Evolutionary conservation across 352 stramenopile species (phyloP), one percentile per base, ranked within the genome.

Genomic region (Pythium dissotocum): DNA sequence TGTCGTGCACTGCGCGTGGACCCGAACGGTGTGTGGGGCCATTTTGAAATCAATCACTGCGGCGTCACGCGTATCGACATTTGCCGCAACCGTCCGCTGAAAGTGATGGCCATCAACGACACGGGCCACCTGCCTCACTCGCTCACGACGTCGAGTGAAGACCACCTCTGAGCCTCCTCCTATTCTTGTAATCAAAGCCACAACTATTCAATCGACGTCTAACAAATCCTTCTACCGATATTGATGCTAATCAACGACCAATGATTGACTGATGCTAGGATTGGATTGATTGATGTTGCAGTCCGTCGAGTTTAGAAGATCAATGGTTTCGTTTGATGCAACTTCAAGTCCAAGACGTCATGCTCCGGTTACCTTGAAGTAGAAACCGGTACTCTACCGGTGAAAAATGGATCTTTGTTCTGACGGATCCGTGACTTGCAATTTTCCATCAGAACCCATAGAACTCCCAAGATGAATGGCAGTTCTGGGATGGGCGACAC

Each of bases 11-110:
- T 95, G 53, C 79, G 83, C 13, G 77, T 93, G 16, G 72, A 78
- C 24, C 72, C 87, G 14, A 58, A 71, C 12, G 83, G 79, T 14
- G 81, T 80, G 9, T 95, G 87, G 87, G 85, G 85, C 33, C 82
- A 91, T 63, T 90, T 95, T 53, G 87, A 93, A 71, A 93, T 95
- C 71, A 93, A 95, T 59, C 85, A 95, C 63, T 95, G 87, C 66
- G 72, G 85, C 65, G 76, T 95, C 69, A 91, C 87, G 28, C 83
- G 85, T 32, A 86, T 95, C 52, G 85, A 93, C 46, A 70, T 93
- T 14, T 88, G 81, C 58, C 73, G 70, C 46, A 84, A 89, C 71
- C 79, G 79, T 3, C 81, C 83, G 18, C 77, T 88, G 24, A 94
- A 94, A 70, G 75, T 94, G 18, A 77, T 87, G 51, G 75, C 82